These are phyloP conservation scores for Euphorbia schlechtendalii DNA, from an alignment of 441 rosid species.

Conservation along the genomic window DNA sequence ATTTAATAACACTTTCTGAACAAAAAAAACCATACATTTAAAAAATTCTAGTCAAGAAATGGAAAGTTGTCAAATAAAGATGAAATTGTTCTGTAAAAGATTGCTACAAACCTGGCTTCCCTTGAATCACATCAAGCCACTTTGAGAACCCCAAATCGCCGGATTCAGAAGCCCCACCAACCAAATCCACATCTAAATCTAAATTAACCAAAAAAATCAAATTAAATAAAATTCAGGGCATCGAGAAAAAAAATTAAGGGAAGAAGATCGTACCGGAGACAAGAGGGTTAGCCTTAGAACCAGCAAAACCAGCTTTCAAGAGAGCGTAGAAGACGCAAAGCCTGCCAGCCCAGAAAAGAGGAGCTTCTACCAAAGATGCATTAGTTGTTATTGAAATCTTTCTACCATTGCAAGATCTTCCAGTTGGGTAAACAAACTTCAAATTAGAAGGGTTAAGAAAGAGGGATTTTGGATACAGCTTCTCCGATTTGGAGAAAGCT, in stretches of 20 bases:
- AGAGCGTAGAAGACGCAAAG: constrained; percentile 70
- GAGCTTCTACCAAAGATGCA: constrained; percentile 66
- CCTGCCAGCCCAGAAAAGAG: constrained; percentile 79
- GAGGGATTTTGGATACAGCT: constrained; percentile 35
- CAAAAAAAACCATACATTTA: too few relatives aligned
- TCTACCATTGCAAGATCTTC: constrained; percentile 15
- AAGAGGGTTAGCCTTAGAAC: constrained; percentile 67
- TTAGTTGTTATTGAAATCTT: constrained; percentile 19
- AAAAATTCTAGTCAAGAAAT: too few relatives aligned
- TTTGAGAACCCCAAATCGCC: constrained; percentile 80
- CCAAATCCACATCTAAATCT: constrained; percentile 43
- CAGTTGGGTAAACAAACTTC: constrained; percentile 1
- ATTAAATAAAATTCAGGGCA: neutral
- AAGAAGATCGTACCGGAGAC: constrained; percentile 50
- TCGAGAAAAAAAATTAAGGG: neutral
- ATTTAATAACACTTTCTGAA: too few relatives aligned
- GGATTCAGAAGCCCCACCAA: constrained; percentile 33
- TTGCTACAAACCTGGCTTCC: constrained; percentile 49
- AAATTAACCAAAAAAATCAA: neutral
- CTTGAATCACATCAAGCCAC: constrained; percentile 49
- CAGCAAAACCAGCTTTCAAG: constrained; percentile 70
- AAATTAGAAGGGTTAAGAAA: constrained; percentile 24
- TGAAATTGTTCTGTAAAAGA: too few relatives aligned
- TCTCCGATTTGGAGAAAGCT: constrained; percentile 13
- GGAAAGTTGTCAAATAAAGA: too few relatives aligned